These are phyloP conservation scores for Euptelea pleiosperma DNA, from an alignment of 164 flowering plant species.

Conservation along the genomic window DNA sequence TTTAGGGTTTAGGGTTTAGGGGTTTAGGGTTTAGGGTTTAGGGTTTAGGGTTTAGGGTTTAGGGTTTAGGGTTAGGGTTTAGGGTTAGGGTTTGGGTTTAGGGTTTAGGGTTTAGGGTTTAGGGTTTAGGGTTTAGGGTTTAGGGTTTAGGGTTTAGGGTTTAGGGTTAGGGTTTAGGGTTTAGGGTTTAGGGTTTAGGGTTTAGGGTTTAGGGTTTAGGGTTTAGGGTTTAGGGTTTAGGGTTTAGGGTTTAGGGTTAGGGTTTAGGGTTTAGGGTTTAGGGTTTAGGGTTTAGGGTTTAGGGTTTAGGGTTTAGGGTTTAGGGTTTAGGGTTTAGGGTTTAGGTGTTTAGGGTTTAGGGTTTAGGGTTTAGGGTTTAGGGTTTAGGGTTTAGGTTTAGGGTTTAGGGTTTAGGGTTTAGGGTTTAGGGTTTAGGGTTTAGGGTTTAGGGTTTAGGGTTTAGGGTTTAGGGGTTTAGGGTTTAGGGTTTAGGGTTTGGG, in stretches of 20 bases:
- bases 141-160: too few relatives aligned
- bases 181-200: neutral
- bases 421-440: slow-evolving; percentile 3
- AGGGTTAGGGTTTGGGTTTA: too few relatives aligned
- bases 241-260: slow-evolving; percentile 3
- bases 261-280: slow-evolving; percentile 1
- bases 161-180: neutral
- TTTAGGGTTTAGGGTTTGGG: neutral
- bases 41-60: neutral
- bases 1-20: slow-evolving; percentile 1
- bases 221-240: too few relatives aligned
- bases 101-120: too few relatives aligned
- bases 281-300: slow-evolving; percentile 5
- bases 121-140: too few relatives aligned
- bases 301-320: neutral
- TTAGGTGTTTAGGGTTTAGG: slow-evolving; percentile 6
- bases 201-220: slow-evolving; percentile 3
- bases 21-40: too few relatives aligned
- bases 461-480: too few relatives aligned
- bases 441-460: slow-evolving; percentile 1
- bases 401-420: slow-evolving; percentile 1
- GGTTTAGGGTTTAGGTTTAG: slow-evolving; percentile 8
- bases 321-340: neutral
- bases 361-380: slow-evolving; percentile 7
- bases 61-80: too few relatives aligned